Conservation (phyloP, 2,329 filamentous ascomycete species). For the Aspergillus luchuensis region DNA sequence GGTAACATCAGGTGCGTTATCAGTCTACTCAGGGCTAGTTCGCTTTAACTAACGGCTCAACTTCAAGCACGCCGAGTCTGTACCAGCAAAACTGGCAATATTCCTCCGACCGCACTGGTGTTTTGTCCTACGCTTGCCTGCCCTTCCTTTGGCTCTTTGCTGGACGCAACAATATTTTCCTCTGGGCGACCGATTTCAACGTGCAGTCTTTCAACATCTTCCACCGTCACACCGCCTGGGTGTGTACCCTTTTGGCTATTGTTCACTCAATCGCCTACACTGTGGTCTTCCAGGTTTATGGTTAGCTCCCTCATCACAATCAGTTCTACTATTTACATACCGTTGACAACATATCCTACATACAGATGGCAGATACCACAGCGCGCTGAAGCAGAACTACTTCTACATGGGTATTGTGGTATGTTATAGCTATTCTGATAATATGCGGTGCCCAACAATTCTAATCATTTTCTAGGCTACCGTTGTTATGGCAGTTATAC, state of each 20-base stretch:
- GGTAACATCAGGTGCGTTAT: conserved; percentile 15
- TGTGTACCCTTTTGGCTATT: conserved; percentile 61
- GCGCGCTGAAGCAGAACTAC: conserved; percentile 4
- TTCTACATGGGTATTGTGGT: conserved; percentile 27
- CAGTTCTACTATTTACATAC: too few species aligned
- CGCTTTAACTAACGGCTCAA: background rate
- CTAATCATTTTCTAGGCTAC: background rate
- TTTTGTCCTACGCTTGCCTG: conserved; percentile 63
- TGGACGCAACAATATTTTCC: conserved; percentile 63
- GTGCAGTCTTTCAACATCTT: conserved; percentile 66
- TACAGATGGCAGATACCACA: conserved; percentile 4
- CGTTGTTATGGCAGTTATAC: background rate
- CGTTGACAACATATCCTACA: background rate
- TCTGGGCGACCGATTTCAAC: conserved; percentile 67
- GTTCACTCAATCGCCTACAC: conserved; percentile 64
- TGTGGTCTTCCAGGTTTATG: conserved; percentile 24
- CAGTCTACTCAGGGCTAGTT: background rate
- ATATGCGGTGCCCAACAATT: fast-evolving
- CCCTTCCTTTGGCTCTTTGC: conserved; percentile 66
- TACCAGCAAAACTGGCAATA: conserved; percentile 47
- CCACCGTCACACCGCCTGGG: conserved; percentile 64
- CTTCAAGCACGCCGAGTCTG: conserved; percentile 3
- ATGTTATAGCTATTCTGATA: conserved; percentile 5
- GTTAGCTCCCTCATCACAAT: conserved; percentile 3
- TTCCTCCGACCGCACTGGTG: conserved; percentile 61